Percentiles rank a stretch among this genome's conserved stretches.
phyloP scores from a whole-genome alignment of 768 basidiomycete genomes.

The Russula abietina region DNA sequence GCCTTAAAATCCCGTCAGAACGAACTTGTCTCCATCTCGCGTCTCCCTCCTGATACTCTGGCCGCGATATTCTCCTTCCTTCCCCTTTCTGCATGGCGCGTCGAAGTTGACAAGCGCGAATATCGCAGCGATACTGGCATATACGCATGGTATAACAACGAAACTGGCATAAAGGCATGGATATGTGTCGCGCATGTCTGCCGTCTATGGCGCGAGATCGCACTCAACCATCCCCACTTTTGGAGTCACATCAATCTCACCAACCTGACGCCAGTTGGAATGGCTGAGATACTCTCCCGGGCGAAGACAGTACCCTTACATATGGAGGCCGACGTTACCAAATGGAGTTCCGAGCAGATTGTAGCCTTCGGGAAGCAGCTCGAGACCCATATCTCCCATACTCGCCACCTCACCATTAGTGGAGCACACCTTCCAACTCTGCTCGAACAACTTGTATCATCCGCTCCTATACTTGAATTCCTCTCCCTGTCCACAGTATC shows the following conservation, averaged over 20 bases:
- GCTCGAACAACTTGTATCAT: not conserved
- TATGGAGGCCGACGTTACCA: not conserved
- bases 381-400: slow-evolving; percentile 2
- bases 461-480: not conserved
- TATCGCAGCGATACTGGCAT: too few species aligned
- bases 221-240: too few species aligned
- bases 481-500: not conserved
- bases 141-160: too few species aligned
- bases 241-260: too few species aligned
- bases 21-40: slow-evolving; percentile 8
- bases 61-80: slow-evolving; percentile 8
- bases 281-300: too few species aligned
- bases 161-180: not conserved
- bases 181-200: too few species aligned
- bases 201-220: too few species aligned
- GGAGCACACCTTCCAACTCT: not conserved
- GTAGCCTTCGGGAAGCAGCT: not conserved
- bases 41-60: slow-evolving; percentile 13
- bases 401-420: not conserved
- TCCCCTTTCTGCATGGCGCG: not conserved
- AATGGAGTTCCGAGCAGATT: not conserved
- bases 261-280: too few species aligned
- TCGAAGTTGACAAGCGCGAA: too few species aligned
- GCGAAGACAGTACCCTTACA: too few species aligned
- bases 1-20: slow-evolving; percentile 10